Evolutionary conservation across 306 rosid species (phyloP).

Genomic region (Oxytropis ochrocephala): DNA sequence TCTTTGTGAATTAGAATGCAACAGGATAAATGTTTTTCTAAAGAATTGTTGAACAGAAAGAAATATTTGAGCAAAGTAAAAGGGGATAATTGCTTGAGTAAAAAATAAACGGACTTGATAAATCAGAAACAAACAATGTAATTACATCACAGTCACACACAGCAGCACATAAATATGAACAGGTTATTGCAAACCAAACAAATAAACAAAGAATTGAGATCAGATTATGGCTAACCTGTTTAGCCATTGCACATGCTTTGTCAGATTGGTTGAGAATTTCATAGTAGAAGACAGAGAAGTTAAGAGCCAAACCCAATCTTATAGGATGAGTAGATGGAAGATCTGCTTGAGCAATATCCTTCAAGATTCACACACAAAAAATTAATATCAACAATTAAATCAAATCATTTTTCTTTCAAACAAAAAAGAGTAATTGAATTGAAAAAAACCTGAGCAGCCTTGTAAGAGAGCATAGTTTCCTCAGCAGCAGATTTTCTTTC

Average conservation of each 20-base stretch:
- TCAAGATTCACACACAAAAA: background rate
- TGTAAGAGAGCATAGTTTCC: conserved; percentile 67
- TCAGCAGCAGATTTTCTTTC: conserved; percentile 64
- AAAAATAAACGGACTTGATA: background rate
- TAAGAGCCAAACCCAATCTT: conserved; percentile 73
- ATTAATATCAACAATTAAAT: background rate
- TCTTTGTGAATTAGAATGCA: too few relatives aligned
- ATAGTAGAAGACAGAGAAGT: conserved; percentile 70
- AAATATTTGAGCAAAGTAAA: background rate
- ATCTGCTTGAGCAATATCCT: conserved; percentile 57
- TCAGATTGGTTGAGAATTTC: conserved; percentile 80
- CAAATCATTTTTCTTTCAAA: background rate
- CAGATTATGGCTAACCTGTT: conserved; percentile 39
- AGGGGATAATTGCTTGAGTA: background rate
- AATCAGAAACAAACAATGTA: background rate
- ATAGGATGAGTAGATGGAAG: conserved; percentile 81
- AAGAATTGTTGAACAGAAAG: background rate
- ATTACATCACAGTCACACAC: background rate
- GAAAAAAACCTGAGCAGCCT: conserved; percentile 59
- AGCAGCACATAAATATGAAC: background rate
- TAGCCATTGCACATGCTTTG: conserved; percentile 75
- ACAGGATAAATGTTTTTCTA: background rate
- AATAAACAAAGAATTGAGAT: background rate
- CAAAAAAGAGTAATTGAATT: background rate
- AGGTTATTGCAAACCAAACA: background rate